Evolutionary conservation across 352 stramenopile species (phyloP), one percentile per base, ranked within the genome.

Genomic region (Pythium angustatum): DNA sequence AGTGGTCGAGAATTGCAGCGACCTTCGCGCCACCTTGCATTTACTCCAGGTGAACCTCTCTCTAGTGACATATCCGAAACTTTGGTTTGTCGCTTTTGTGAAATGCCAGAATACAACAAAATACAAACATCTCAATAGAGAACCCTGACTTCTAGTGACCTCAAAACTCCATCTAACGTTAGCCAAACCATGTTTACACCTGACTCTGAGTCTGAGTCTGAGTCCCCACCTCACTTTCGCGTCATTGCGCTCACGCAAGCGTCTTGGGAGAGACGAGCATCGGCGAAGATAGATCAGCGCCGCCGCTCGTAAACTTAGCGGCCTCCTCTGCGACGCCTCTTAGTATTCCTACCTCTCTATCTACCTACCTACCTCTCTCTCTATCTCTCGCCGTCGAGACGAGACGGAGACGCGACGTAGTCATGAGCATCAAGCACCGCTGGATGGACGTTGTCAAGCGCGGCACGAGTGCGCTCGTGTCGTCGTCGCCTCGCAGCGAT

Each of bases 381-480:
- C 36, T 43, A 43, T 43, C 36, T 6, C 4, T 19, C 36, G n/a
- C n/a, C n/a, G n/a, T n/a, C n/a, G n/a, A n/a, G n/a, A n/a, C n/a
- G n/a, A 52, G n/a, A 28, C 38, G 19, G 38, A 22, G 38, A 22
- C 10, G 43, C 43, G 47, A 15, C 30, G 19, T 56, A 14, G 48
- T 17, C 34, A 43, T 58, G 28, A 65, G 50, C 27, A 91, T 91
- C 78, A 87, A 85, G 59, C 76, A 79, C 62, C 80, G 78, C 10
- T 91, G 83, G 83, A 81, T 90, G 56, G 83, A 91, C 44, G 83
- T 75, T 30, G 64, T 91, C 58, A 88, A 87, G 76, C 80, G 83
- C 67, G 64, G 77, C 59, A 75, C 82, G 38, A 57, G 36, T 30
- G 61, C 61, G n/a, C 34, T 62, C 51, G 69, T 72, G n/a, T 41